These are phyloP conservation scores for Climacium dendroides DNA, from an alignment of 225 moss, liverwort and hornwort species.

Conservation along the genomic window DNA sequence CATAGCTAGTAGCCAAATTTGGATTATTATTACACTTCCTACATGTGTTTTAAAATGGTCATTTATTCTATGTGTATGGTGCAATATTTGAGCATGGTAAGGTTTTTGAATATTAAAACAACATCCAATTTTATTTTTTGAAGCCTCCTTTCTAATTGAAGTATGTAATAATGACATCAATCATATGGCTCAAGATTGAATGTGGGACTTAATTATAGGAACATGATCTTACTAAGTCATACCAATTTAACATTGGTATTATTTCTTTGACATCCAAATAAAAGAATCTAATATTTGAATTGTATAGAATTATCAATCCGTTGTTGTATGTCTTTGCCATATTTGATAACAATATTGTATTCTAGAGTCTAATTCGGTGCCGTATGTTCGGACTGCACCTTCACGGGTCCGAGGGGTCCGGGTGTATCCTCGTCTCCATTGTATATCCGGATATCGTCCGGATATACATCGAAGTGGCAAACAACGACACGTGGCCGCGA, in stretches of 20 bases:
- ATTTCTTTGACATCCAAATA: background rate
- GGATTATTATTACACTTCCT: background rate
- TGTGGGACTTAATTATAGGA: background rate
- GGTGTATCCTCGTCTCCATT: background rate
- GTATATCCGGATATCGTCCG: background rate
- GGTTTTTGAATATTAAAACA: background rate
- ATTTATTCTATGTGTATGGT: background rate
- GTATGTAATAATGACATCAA: background rate
- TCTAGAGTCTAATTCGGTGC: background rate
- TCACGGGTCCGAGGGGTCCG: background rate
- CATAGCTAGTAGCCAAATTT: accelerated
- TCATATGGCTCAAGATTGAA: accelerated
- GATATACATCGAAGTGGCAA: background rate
- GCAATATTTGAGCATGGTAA: background rate
- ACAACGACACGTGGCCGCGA: background rate
- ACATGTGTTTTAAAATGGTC: background rate
- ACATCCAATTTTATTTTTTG: background rate
- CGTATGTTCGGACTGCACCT: background rate
- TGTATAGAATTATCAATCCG: background rate
- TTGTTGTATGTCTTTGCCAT: background rate
- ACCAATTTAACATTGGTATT: background rate
- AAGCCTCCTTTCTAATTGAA: background rate
- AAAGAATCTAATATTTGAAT: background rate
- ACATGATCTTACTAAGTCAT: background rate
- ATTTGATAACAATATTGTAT: background rate